Evolutionary conservation across 306 rosid genomes (phyloP), one percentile per base, ranked within the genome.

Genomic region (Corylus americana): DNA sequence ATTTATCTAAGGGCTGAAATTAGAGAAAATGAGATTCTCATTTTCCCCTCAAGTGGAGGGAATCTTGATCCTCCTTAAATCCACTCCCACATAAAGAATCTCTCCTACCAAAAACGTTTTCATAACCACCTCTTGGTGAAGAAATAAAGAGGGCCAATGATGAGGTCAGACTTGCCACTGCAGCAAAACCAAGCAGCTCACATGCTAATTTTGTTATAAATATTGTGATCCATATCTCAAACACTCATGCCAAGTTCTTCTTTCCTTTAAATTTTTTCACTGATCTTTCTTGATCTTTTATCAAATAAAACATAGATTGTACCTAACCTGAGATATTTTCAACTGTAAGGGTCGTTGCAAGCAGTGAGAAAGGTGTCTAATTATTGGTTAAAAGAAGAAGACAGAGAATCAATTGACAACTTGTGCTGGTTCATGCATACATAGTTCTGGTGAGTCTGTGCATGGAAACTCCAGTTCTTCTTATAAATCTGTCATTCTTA

Each of bases 81-180:
- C 12, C 57, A 81, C 61, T 37, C 49, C 18, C 53, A 53, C 18
- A n/a, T 3, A 70, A 31, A 70, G 76, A 70, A 78, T 78, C 54
- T 55, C 61, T 12, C n/a, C 57, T 45, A 59, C 82, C 8, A 8
- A 71, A 42, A 57, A 55, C 62, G 18, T 31, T 20, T 55, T 57
- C 55, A 31, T 62, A 79, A 59, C 66, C 78, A 61, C 39, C n/a
- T 31, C 61, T 12, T 71, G 51, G 42, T 8, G 29, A 48, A 58
- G 42, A 78, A 78, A 74, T 35, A 63, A 73, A 74, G 48, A 53
- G 61, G 22, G 70, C 22, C 61, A 59, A 51, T 64, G 71, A 53
- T 78, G 27, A 74, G 78, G 61, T 16, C 49, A 74, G 35, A 44
- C 4, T 39, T 39, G 47, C 14, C 70, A 51, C 44, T 50, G 29